Percentiles rank a stretch among this genome's conserved stretches.
Conservation (phyloP, 139 green algal species). For the Chlorella sp. region DNA sequence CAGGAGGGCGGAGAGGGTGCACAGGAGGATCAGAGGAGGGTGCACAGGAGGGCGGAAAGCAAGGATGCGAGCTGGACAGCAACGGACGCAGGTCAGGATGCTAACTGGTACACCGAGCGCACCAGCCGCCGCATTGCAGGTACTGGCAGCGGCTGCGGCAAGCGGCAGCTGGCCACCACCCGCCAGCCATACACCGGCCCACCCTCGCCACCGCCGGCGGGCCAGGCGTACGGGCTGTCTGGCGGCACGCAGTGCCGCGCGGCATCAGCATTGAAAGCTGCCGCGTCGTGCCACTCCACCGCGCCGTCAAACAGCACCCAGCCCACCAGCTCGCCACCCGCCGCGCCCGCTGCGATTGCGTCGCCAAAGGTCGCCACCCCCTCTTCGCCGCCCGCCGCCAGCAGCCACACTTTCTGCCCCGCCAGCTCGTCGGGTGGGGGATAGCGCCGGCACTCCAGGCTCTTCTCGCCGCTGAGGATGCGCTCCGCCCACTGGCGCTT, state of each 20-base stretch:
- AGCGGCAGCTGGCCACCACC: not conserved
- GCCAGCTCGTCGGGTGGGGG: conserved; percentile 4
- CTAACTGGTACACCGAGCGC: not conserved
- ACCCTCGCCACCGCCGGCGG: not conserved
- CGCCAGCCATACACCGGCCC: not conserved
- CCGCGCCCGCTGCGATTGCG: not conserved
- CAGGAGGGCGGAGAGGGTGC: not conserved
- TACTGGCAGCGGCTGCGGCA: not conserved
- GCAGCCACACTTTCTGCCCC: not conserved
- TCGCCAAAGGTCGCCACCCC: conserved; percentile 17
- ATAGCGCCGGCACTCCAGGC: not conserved
- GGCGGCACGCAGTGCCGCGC: not conserved
- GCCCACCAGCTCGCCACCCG: not conserved
- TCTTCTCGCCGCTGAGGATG: not conserved
- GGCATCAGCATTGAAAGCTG: not conserved
- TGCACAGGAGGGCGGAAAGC: not conserved
- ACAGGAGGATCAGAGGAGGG: no score
- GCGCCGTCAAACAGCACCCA: conserved; percentile 26
- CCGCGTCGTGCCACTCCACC: not conserved
- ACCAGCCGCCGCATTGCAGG: not conserved
- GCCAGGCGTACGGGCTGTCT: conserved; percentile 3
- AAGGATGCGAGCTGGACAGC: not conserved
- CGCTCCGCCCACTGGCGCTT: no score
- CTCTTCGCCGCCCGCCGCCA: not conserved
- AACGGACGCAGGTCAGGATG: no score